A percentile compares a stretch with the other conserved stretches of the same genome.
These are phyloP conservation scores for Mayamaea pseudoterrestris DNA, from an alignment of 108 stramenopile genomes.

Conservation along the genomic window DNA sequence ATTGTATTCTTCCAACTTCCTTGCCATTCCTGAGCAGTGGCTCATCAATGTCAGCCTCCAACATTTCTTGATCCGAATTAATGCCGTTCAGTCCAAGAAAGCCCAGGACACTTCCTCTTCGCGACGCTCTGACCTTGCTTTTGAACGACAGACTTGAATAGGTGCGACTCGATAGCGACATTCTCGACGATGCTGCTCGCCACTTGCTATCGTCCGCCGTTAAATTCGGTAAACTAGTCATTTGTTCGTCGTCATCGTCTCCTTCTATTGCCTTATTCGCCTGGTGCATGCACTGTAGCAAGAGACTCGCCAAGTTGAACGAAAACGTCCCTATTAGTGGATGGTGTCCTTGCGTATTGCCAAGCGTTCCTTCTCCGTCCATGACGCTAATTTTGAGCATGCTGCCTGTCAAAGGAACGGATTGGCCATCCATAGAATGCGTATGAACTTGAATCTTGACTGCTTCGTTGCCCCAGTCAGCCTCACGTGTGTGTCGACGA, in stretches of 20 bases:
- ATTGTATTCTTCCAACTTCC: slow-evolving; percentile 18
- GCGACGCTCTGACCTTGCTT: no score
- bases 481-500: slow-evolving; percentile 8
- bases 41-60: slow-evolving; percentile 11
- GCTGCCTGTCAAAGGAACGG: slow-evolving; percentile 23
- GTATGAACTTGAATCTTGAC: slow-evolving; percentile 14
- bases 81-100: no score
- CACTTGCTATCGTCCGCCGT: no score
- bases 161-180: no score
- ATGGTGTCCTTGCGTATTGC: slow-evolving; percentile 1
- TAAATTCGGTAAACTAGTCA: no score
- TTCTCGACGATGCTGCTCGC: no score
- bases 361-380: no score
- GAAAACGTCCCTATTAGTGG: slow-evolving; percentile 14
- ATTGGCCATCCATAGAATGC: slow-evolving; percentile 13
- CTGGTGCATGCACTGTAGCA: slow-evolving; percentile 7
- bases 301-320: slow-evolving; percentile 19
- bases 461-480: slow-evolving; percentile 18
- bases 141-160: no score
- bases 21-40: slow-evolving; percentile 19
- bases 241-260: no score
- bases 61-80: no score
- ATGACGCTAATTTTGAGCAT: slow-evolving; percentile 20
- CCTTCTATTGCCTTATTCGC: no score
- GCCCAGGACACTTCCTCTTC: no score